Conservation (phyloP, 805 yeast genomes). For the Candida maris region DNA sequence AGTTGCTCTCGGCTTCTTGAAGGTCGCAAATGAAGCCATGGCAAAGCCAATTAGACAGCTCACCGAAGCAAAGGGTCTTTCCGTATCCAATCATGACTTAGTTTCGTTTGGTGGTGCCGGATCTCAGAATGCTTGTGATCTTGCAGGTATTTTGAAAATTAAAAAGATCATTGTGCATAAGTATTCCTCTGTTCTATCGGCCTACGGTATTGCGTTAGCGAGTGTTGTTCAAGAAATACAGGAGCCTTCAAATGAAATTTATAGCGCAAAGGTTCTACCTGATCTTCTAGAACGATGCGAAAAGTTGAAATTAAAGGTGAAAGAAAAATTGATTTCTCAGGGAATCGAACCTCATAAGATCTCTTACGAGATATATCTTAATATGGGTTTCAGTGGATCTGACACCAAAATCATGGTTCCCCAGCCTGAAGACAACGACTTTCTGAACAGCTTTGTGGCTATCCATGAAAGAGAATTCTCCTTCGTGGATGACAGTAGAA, state of each 20-base stretch:
- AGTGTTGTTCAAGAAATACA: slow-evolving; percentile 31
- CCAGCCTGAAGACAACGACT: slow-evolving; percentile 31
- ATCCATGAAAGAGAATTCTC: slow-evolving; percentile 66
- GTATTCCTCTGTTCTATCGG: slow-evolving; percentile 42
- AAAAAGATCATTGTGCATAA: slow-evolving; percentile 62
- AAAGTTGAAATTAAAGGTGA: slow-evolving; percentile 13
- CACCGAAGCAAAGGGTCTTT: slow-evolving; percentile 75
- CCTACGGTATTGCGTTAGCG: slow-evolving; percentile 66
- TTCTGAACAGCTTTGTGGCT: slow-evolving; percentile 43
- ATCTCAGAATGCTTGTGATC: slow-evolving; percentile 75
- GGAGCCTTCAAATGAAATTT: slow-evolving; percentile 23
- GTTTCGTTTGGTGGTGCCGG: slow-evolving; percentile 89
- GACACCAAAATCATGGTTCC: slow-evolving; percentile 70
- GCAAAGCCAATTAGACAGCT: slow-evolving; percentile 78
- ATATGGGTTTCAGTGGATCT: slow-evolving; percentile 75
- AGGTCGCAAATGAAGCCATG: slow-evolving; percentile 80
- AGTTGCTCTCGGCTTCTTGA: slow-evolving; percentile 71
- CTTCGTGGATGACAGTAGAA: slow-evolving; percentile 51
- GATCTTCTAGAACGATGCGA: slow-evolving; percentile 15
- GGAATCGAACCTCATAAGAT: slow-evolving; percentile 14
- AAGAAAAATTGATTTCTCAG: slow-evolving; percentile 30
- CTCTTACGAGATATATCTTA: slow-evolving; percentile 42
- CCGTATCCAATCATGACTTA: slow-evolving; percentile 55
- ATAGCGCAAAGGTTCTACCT: slow-evolving; percentile 11
- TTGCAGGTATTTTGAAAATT: slow-evolving; percentile 66